A percentile compares a stretch with the other conserved stretches of the same genome.
These are phyloP conservation scores for Populus simonii DNA, from an alignment of 345 rosid genomes.

Conservation along the genomic window DNA sequence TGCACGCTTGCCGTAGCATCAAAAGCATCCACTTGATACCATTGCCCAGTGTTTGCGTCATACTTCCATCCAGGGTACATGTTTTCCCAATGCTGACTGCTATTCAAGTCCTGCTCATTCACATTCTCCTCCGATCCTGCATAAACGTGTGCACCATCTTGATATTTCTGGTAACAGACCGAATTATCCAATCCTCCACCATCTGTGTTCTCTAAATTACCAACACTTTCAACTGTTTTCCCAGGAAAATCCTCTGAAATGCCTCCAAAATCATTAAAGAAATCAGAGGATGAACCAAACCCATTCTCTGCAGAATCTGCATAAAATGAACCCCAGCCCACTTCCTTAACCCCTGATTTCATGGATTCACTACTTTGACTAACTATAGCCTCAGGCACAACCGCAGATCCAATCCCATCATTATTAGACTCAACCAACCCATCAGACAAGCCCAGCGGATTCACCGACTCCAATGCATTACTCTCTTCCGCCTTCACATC, in stretches of 20 bases:
- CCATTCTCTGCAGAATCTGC: conserved; percentile 54
- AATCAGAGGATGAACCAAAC: conserved; percentile 72
- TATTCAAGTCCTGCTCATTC: conserved; percentile 48
- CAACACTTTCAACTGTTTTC: conserved; percentile 26
- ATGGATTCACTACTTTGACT: conserved; percentile 36
- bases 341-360: conserved; percentile 60
- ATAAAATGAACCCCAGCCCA: conserved; percentile 83
- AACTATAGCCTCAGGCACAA: conserved; percentile 17
- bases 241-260: conserved; percentile 38
- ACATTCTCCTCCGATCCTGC: conserved; percentile 31
- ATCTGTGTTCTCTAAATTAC: conserved; percentile 21
- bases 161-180: conserved; percentile 33
- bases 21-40: conserved; percentile 68
- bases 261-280: conserved; percentile 57
- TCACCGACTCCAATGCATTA: conserved; percentile 20
- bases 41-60: conserved; percentile 68
- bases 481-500: conserved; percentile 3
- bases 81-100: conserved; percentile 69
- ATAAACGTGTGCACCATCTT: conserved; percentile 30
- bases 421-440: conserved; percentile 17
- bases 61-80: conserved; percentile 89
- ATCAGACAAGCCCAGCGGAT: conserved; percentile 19
- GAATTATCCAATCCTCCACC: conserved; percentile 35
- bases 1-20: conserved; percentile 31
- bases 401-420: conserved; percentile 33